Evolutionary conservation across 306 rosid genomes (phyloP), one percentile per base, ranked within the genome.

Genomic region (Corylus americana): DNA sequence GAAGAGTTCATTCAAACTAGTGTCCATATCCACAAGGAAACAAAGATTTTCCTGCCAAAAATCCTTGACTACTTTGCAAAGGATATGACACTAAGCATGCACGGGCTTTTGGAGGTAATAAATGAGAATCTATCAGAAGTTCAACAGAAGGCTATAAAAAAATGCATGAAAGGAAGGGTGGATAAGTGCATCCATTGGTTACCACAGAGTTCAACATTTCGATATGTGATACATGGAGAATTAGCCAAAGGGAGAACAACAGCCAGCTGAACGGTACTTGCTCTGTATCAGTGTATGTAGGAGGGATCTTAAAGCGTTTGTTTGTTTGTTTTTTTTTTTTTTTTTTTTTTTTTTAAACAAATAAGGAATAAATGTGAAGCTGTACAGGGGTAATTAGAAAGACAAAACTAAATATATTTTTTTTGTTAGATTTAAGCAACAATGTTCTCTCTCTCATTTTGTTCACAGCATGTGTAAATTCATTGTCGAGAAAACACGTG

Each of bases 1-100:
- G 80, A 54, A 78, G 81, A 85, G 66, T 82, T 78, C 78, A 75
- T 85, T 27, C 71, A 79, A 85, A 73, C 68, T 11, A 57, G 50
- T 7, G 76, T 82, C 4, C 31, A 16, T 16, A 50, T 51, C 13
- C 47, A 79, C 37, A 75, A 71, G 78, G 82, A 82, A 31, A 76
- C 71, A 10, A 39, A 85, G 81, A 49, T 85, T 54, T 71, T 66
- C 63, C 74, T 75, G 81, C 88, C 88, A 17, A 85, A 83, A 75
- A 59, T 82, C 22, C 54, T 85, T 0, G 9, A 82, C 62, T 64
- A 78, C 63, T 78, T 47, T 75, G 79, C 77, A 9, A 85, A 82
- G 53, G 86, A 85, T 78, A 76, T 76, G 86, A 82, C 86, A 2
- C 59, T 78, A 11, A 54, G 84, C 20, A 68, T 50, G 70, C 35